Evolutionary conservation across 2,329 filamentous ascomycete genomes (phyloP).

Genomic region (Fusarium longipes): DNA sequence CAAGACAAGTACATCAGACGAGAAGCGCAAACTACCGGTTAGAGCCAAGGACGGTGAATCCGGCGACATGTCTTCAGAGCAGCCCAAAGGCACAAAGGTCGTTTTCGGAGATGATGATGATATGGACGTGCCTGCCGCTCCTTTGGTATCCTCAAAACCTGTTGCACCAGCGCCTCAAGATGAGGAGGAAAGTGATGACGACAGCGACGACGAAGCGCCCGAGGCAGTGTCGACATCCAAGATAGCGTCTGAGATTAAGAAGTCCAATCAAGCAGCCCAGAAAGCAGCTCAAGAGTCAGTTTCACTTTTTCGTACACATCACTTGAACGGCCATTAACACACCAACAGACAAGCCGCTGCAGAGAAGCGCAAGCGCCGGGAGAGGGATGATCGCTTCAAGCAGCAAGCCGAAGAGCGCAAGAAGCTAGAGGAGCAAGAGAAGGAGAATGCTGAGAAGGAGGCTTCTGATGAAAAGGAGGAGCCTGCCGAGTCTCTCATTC

Average conservation of each 20-base stretch:
- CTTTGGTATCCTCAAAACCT: conserved; percentile 16
- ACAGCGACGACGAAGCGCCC: conserved; percentile 66
- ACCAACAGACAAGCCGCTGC: conserved; percentile 59
- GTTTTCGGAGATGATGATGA: conserved; percentile 53
- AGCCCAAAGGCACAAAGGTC: conserved; percentile 46
- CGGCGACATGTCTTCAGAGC: conserved; percentile 7
- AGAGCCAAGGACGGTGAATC: conserved; percentile 49
- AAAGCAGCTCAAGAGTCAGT: conserved; percentile 65
- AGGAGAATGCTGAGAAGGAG: conserved; percentile 39
- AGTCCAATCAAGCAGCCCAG: conserved; percentile 59
- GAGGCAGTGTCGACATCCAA: conserved; percentile 67
- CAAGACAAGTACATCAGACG: conserved; percentile 23
- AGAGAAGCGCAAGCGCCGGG: conserved; percentile 66
- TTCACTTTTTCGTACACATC: background rate
- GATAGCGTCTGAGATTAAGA: conserved; percentile 59
- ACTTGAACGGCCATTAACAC: conserved; percentile 16
- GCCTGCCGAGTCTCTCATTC: conserved; percentile 12
- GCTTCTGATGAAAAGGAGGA: conserved; percentile 16
- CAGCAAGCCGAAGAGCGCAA: conserved; percentile 65
- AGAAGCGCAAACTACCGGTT: conserved; percentile 50
- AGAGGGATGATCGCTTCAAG: conserved; percentile 65
- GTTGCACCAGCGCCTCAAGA: conserved; percentile 19
- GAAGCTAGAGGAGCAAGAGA: conserved; percentile 42
- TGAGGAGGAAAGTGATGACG: conserved; percentile 52
- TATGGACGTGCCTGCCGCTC: conserved; percentile 27